Base-by-base conservation (phyloP, 1,284 basidiomycete genomes). In the Prillingera fragicola region DNA sequence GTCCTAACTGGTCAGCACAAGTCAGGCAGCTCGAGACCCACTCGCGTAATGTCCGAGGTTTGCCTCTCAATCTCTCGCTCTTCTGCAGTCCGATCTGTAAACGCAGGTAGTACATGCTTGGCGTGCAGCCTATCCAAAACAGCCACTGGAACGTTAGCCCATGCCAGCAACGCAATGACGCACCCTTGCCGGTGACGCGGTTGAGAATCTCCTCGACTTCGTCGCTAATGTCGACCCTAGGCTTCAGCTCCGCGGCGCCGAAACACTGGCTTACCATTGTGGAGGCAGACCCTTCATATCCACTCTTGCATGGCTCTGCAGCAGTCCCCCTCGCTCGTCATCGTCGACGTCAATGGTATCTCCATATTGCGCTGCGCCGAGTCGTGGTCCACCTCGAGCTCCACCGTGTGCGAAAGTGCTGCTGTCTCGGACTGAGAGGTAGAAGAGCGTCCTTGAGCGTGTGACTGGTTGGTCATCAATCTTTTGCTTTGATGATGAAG, bases 21-120 rank as follows among this genome's bases (percentile, higher is more conserved):
- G 3, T 3, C 25, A 8, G 1, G 21, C 24, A 25, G 24, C 35
- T 22, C 24, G 13, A 29, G 43, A 69, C 73, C 55, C 57, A 87
- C 88, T 59, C 82, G 78, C 35, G 92, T 97, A 69, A 99, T 90
- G 51, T 90, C 85, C 24, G 78, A 80, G 1, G 92, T 92, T 32
- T 87, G 76, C 15, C 77, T 67, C 65, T 97, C 88, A 54, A 99
- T 99, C 67, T 96, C 90, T 54, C 82, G 79, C 73, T 98, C 94
- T 72, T 98, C 92, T 13, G 81, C 80, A 2, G 85, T 79, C 45
- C 94, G 85, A 77, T 99, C 95, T 62, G 87, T 80, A 68, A 99
- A 99, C 3, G 90, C 91, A 49, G 95, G 95, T 3, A 98, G 79
- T 42, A 87, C 84, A 69, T 97, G 92, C 69, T 90, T 95, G 50